These are phyloP conservation scores for Sphagnurus paluster DNA, from an alignment of 1,284 basidiomycete species.

Conservation along the genomic window DNA sequence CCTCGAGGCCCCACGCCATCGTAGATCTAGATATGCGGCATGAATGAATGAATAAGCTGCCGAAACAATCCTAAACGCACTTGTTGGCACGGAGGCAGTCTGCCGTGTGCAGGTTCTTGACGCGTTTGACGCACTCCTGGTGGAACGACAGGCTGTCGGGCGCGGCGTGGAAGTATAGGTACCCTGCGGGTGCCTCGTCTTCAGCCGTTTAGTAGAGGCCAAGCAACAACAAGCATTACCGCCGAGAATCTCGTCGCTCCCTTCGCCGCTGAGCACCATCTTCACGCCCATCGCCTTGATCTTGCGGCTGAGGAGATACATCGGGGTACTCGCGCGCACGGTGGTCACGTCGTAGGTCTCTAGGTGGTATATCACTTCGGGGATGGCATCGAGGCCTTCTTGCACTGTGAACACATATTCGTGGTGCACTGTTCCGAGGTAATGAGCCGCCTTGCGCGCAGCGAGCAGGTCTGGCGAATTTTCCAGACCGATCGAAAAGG, in stretches of 20 bases:
- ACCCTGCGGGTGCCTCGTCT: slow-evolving; percentile 53
- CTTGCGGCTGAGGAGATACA: slow-evolving; percentile 96
- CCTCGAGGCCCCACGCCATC: slow-evolving; percentile 99
- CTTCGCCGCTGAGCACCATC: slow-evolving; percentile 99
- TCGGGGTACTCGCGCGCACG: slow-evolving; percentile 95
- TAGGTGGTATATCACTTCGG: slow-evolving; percentile 97
- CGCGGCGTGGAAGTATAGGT: slow-evolving; percentile 99
- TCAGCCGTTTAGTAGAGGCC: neutral
- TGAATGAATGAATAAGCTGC: slow-evolving; percentile 10
- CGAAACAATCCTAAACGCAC: slow-evolving; percentile 39
- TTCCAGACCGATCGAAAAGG: slow-evolving; percentile 96
- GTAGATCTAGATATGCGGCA: slow-evolving; percentile 67
- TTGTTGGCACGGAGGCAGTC: slow-evolving; percentile 99
- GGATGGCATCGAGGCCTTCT: slow-evolving; percentile 96
- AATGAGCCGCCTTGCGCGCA: slow-evolving; percentile 92
- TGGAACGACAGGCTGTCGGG: slow-evolving; percentile 91
- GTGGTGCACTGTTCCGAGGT: slow-evolving; percentile 94
- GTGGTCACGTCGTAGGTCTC: slow-evolving; percentile 99
- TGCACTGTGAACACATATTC: slow-evolving; percentile 99
- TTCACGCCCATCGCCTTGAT: slow-evolving; percentile 99
- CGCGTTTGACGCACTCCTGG: slow-evolving; percentile 92
- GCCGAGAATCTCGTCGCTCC: slow-evolving; percentile 97
- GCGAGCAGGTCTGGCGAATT: slow-evolving; percentile 96
- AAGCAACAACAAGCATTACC: slow-evolving; percentile 50
- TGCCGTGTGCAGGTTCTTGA: slow-evolving; percentile 97